Evolutionary conservation across 306 rosid species (phyloP), one percentile per base, ranked within the genome.

Genomic region (Senna siamea): DNA sequence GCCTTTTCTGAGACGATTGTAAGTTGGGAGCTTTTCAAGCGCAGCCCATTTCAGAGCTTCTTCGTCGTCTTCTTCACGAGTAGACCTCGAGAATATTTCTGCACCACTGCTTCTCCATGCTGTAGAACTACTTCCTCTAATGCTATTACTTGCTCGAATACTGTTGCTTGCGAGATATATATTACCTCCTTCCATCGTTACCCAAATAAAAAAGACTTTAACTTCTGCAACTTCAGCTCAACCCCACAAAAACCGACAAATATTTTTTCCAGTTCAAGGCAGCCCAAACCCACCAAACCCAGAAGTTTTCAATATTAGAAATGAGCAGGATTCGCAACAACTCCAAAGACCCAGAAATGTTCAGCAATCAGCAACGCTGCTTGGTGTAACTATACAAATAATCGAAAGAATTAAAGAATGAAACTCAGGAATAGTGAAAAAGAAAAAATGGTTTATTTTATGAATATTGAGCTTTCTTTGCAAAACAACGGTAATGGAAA

Each of bases 11-110:
- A 93, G 47, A 52, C 97, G 97, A 61, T 50, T 78, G 73, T 85
- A 88, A n/a, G 97, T 90, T 2, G 97, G 98, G 14, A 93, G 95
- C 66, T 79, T 88, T 69, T 93, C 89, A 7, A 93, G 79, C 0
- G 91, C 91, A 54, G 91, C 90, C 97, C 97, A 88, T 61, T 85
- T 86, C 7, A 93, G 89, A 80, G 95, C 95, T 65, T 78, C 89
- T 84, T 89, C 97, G 53, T 90, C 96, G 0, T 90, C 83, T 44
- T 87, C 93, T n/a, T 80, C 77, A 1, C 66, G 75, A 1, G 77
- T 61, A n/a, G 96, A 88, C 15, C 76, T 81, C 0, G 93, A 82
- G 70, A 90, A 92, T 34, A 80, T 78, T 19, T 88, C 92, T 17
- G 53, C 69, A 6, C 70, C 75, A 66, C 64, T 78, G 83, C 75